Evolutionary conservation across 2,329 filamentous ascomycete genomes (phyloP), one percentile per base, ranked within the genome.

Genomic region (Domatiomyces globalis): DNA sequence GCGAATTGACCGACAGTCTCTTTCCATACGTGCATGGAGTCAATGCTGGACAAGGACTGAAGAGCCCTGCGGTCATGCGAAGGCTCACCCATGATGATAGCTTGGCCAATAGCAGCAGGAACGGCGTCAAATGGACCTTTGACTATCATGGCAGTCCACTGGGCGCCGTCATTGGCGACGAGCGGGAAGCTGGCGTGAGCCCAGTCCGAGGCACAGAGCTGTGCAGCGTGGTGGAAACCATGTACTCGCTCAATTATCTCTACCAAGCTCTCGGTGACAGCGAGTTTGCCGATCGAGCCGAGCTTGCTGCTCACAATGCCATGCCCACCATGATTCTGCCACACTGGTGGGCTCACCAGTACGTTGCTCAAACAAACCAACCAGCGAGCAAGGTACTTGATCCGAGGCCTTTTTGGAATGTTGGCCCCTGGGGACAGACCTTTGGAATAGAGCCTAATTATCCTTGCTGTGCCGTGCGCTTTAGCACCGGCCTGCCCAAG

Each of bases 391-490:
- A 68, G 46, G 67, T 68, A 17, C 63, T 77, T 17, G 61, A 65
- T 6, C 60, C 52, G 43, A 66, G 64, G 6, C 73, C 70, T 0
- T 78, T 76, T 60, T 77, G 65, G 50, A 76, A 76, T 50, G 70
- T 73, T 20, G 69, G 72, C 47, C 63, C 61, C 4, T 60, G 62
- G 25, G 70, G 70, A 1, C 68, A 73, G 42, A 73, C 71, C 0
- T 79, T 73, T 58, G 75, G 74, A 1, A 63, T 78, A 12, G 74
- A 77, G 51, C 73, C 73, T 1, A 69, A 75, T 33, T 77, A 66
- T 51, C 67, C 67, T 33, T 80, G 76, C 62, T 80, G 77, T 57
- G 77, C 76, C 1, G 77, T 80, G 53, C 80, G 80, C 52, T 74
- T 79, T 56, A 72, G 71, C 1, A 75, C 79, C 57, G 77, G 73